Evolutionary conservation across 495 filamentous ascomycete genomes (phyloP), one percentile per base, ranked within the genome.

Genomic region (Hypoxylon fuscum): DNA sequence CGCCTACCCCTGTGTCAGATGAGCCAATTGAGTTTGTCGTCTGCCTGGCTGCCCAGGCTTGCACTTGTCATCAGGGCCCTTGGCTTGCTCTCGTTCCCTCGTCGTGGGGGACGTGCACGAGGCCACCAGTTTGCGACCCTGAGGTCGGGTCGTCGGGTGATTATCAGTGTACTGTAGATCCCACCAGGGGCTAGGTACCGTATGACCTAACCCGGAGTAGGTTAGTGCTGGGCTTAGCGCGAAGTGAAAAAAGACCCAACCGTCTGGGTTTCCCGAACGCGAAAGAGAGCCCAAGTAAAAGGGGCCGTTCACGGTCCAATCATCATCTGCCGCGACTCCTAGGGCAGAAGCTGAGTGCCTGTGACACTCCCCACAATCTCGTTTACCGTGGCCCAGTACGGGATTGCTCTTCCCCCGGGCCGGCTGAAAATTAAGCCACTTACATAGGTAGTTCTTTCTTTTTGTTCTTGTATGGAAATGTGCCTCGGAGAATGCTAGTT

Each of bases 321-420:
- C 54, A 68, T 2, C 6, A 15, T 6, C 42, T 63, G 59, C 64
- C 52, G 52, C 53, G 53, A 40, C 25, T 35, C 29, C 18, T 15
- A 37, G 34, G 31, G 7, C 31, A 32, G 48, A 48, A 48, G 57
- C 57, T 60, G 57, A 60, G 57, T 9, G 14, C 15, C 35, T 66
- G 62, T 56, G 55, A 61, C 31, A 51, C 50, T 59, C 62, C 62
- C 57, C 57, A 66, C 57, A 66, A 66, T 62, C 63, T 66, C 62
- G 62, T 61, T 61, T 66, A 66, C 46, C 37, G 22, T 50, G 1
- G 52, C 38, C 43, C 31, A 6, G 14, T 32, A 38, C 18, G 8
- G 47, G 20, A 10, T n/a, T 1, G 3, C 2, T 17, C 17, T 35
- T 27, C 49, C 34, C 45, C 44, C 42, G 41, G 43, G 12, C 29